Base-by-base conservation (phyloP, 495 filamentous ascomycete genomes). In the Neurospora cerealis region DNA sequence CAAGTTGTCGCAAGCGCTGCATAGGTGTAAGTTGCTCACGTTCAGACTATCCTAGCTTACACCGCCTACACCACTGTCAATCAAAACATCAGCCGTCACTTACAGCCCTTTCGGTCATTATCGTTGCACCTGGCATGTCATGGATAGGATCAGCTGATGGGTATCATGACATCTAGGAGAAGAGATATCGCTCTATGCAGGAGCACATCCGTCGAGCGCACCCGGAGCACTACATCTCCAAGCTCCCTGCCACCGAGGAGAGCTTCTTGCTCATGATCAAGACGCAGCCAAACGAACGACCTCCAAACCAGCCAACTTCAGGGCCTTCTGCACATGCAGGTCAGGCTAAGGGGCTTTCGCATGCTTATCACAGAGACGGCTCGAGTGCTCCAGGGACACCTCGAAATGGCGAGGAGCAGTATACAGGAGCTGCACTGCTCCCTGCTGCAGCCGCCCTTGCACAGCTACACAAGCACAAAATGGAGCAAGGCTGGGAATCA, bases 131-230 rank as follows among this genome's bases (percentile, higher is more conserved):
- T 39, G 41, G 10, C 39, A 72, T 48, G 34, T 24, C 69, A 72
- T 41, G 21, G 71, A 34, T 72, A 21, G 70, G 42, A 70, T 41
- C 74, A 62, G 28, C 73, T 76, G 41, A 75, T 48, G 71, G 71
- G 34, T 13, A 36, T 36, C 24, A 24, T 36, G 2, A 11, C n/a
- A 38, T 41, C 80, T 83, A 97, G 94, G 94, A 97, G 85, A 97
- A 97, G 83, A 91, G 94, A 78, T 99, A 94, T 87, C 95, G 96
- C 80, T 98, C 95, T 70, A 99, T 99, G 93, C 96, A 98, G 85
- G 96, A 99, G 88, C 96, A 99, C 79, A 98, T 99, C 77, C 93
- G 96, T 77, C 90, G 96, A 81, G 96, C 96, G 80, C 96, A 99
- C 83, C 96, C 96, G 71, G 95, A 96, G 79, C 91, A 98, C 83